Percentiles rank a stretch among this genome's conserved stretches.
These are phyloP conservation scores for Peribolospora baueri DNA, from an alignment of 768 basidiomycete species.

Conservation along the genomic window DNA sequence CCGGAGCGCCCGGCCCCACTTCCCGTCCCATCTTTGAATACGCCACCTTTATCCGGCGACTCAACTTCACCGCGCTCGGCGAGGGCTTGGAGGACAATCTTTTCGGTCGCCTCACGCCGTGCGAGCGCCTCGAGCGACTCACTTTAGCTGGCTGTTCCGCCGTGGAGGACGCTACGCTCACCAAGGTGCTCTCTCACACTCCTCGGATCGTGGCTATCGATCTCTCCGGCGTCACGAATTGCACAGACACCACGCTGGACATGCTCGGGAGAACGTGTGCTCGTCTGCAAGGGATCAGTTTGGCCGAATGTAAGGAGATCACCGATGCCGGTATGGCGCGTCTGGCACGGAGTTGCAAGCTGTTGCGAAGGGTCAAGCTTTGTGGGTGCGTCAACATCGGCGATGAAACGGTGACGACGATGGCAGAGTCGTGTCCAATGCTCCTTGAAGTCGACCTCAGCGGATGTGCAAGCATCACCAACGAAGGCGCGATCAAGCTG, in stretches of 20 bases:
- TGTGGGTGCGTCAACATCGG: slow-evolving; percentile 57
- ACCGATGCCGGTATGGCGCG: slow-evolving; percentile 50
- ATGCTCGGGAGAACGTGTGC: slow-evolving; percentile 44
- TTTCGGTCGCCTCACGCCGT: slow-evolving; percentile 39
- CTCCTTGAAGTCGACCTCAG: slow-evolving; percentile 88
- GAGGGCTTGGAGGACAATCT: slow-evolving; percentile 46
- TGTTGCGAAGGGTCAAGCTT: slow-evolving; percentile 78
- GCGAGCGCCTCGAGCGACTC: slow-evolving; percentile 63
- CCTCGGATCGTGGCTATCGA: slow-evolving; percentile 71
- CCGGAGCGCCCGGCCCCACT: background rate
- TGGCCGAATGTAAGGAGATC: slow-evolving; percentile 59
- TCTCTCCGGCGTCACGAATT: slow-evolving; percentile 43
- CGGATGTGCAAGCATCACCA: slow-evolving; percentile 51
- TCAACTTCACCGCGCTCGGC: slow-evolving; percentile 61
- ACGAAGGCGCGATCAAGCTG: slow-evolving; percentile 52
- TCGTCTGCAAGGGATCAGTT: slow-evolving; percentile 72
- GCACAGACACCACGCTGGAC: slow-evolving; percentile 45
- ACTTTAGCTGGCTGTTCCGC: slow-evolving; percentile 67
- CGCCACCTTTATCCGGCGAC: slow-evolving; percentile 59
- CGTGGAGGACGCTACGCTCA: slow-evolving; percentile 49
- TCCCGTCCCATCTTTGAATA: slow-evolving; percentile 62
- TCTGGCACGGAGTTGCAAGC: slow-evolving; percentile 47
- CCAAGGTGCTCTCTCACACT: slow-evolving; percentile 41
- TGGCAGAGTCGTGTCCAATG: slow-evolving; percentile 53
- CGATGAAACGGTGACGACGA: slow-evolving; percentile 46